Base-by-base conservation (phyloP, 106 monocot genomes). In the Cymbidium sinense region DNA sequence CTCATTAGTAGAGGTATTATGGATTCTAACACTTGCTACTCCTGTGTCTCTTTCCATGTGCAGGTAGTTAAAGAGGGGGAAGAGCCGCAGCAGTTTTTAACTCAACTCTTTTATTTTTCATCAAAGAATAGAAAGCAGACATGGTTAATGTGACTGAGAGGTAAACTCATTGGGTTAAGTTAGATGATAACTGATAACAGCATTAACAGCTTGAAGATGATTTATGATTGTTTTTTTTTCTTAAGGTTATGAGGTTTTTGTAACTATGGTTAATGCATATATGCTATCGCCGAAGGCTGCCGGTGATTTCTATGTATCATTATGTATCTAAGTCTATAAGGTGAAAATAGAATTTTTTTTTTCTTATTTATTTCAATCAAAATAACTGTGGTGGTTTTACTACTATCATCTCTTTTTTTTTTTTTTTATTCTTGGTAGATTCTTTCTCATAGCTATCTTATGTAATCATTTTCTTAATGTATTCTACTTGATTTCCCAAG, bases 41-140 rank as follows among this genome's bases (percentile, higher is more conserved):
- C 47, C 13, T 17, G 47, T 18, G 47, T 18, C 15, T 47, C 15
- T 72, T 23, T 72, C 4, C 39, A 4, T 9, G 9, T 72, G 7
- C 71, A 72, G 71, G 31, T 72, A 35, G 71, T 72, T n/a, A n/a
- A 39, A 39, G 71, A 72, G n/a, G 71, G 71, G 39, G 71, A 72
- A 39, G 37, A 72, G 37, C 71, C 71, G 8, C 39, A 37, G 37
- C 39, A 72, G 71, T 72, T 72, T 39, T 8, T 72, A 23, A 72
- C 35, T 72, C 34, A 72, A 39, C 71, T 72, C 9, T 20, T 72
- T 39, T 41, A 37, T n/a, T 39, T 39, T 39, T 34, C 19, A 72
- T n/a, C 9, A 23, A 13, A 47, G 21, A 72, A 39, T n/a, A 72
- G 35, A 72, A 72, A 39, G 71, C 37, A 72, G 35, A 9, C 8